Percentiles rank a stretch among this genome's conserved stretches.
Conservation (phyloP, 306 rosid species). For the Glycyrrhiza uralensis region DNA sequence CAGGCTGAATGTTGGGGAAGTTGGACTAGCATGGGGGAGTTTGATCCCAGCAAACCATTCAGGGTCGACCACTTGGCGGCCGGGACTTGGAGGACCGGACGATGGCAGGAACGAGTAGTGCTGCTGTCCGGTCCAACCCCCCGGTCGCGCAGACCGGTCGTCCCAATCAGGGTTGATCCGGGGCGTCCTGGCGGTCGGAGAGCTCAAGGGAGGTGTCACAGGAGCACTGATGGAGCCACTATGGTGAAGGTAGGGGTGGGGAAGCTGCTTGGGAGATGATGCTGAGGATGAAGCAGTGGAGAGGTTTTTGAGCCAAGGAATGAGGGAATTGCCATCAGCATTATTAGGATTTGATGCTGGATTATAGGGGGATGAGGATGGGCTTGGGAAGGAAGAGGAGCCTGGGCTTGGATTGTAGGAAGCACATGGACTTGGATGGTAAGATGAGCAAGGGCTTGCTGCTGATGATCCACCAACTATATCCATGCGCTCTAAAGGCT, state of each 20-base stretch:
- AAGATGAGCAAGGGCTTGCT: slow-evolving; percentile 82
- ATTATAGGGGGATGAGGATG: slow-evolving; percentile 73
- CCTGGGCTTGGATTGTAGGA: slow-evolving; percentile 94
- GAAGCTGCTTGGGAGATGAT: slow-evolving; percentile 72
- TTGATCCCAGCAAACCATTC: slow-evolving; percentile 88
- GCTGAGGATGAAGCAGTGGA: slow-evolving; percentile 78
- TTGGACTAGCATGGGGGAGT: slow-evolving; percentile 66
- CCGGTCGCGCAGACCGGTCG: slow-evolving; percentile 46
- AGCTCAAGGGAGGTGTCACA: slow-evolving; percentile 93
- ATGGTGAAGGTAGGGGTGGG: slow-evolving; percentile 57
- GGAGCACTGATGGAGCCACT: slow-evolving; percentile 93
- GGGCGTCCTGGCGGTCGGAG: slow-evolving; percentile 86
- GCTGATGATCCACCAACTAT: slow-evolving; percentile 60
- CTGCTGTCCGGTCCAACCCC: slow-evolving; percentile 62
- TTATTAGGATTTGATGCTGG: slow-evolving; percentile 50
- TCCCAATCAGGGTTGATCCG: slow-evolving; percentile 65
- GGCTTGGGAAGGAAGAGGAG: slow-evolving; percentile 93
- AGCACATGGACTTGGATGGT: slow-evolving; percentile 76
- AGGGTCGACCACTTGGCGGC: slow-evolving; percentile 68
- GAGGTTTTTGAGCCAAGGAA: slow-evolving; percentile 94
- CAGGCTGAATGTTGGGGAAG: slow-evolving; percentile 84
- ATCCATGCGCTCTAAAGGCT: slow-evolving; percentile 73
- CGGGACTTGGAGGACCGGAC: slow-evolving; percentile 88
- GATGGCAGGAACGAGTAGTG: slow-evolving; percentile 65
- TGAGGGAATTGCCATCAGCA: slow-evolving; percentile 68